These are phyloP conservation scores for Sphenostylis stenocarpa DNA, from an alignment of 306 rosid species.

Conservation along the genomic window DNA sequence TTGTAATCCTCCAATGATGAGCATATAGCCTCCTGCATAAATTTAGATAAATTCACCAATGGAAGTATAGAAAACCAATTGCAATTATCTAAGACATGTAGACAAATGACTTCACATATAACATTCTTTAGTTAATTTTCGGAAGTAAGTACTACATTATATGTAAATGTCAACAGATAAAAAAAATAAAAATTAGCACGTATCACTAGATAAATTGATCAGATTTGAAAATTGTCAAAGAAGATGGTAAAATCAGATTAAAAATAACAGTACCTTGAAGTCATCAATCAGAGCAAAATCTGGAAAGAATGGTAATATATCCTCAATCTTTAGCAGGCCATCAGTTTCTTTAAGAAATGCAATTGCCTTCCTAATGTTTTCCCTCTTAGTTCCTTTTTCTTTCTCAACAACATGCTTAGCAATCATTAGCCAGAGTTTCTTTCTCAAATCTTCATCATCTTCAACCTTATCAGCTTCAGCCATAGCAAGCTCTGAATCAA, in stretches of 20 bases:
- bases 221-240: constrained; percentile 8
- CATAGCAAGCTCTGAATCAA: constrained; percentile 99
- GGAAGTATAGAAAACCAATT: constrained; percentile 12
- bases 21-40: constrained; percentile 86
- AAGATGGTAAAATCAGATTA: constrained; percentile 20
- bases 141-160: neutral
- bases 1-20: constrained; percentile 95
- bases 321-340: constrained; percentile 94
- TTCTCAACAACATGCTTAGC: constrained; percentile 95
- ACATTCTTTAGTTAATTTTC: constrained; percentile 22
- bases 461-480: constrained; percentile 99
- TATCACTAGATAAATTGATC: neutral
- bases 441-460: constrained; percentile 96
- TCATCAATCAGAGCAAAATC: constrained; percentile 96
- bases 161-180: neutral
- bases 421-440: constrained; percentile 98
- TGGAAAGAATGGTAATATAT: constrained; percentile 93
- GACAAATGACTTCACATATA: constrained; percentile 10
- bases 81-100: neutral
- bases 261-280: constrained; percentile 69
- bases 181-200: neutral
- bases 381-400: constrained; percentile 97
- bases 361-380: constrained; percentile 93
- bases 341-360: constrained; percentile 99
- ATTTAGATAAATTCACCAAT: constrained; percentile 24